Base-by-base conservation (phyloP, 2,329 filamentous ascomycete genomes). In the Amauroascus verrucosus region DNA sequence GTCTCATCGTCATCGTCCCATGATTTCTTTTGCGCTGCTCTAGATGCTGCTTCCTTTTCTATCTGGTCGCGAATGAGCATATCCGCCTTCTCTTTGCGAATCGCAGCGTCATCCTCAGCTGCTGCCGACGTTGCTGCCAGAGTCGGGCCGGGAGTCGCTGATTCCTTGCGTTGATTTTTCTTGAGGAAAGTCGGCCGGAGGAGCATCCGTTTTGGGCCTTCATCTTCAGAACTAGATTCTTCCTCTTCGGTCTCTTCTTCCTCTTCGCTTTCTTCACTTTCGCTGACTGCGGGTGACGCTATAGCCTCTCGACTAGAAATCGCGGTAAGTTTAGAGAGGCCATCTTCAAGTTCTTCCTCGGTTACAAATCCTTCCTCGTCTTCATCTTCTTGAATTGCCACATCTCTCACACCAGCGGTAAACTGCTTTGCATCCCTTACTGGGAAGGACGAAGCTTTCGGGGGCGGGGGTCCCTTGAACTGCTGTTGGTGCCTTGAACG, bases 21-120 rank as follows among this genome's bases (percentile, higher is more conserved):
- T 63, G 88, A 83, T 65, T 87, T 88, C 69, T 88, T 89, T 11
- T 83, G 84, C 0, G 82, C 81, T 0, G 83, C 83, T 52, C 83
- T 81, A 20, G 86, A 87, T 3, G 84, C 84, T 0, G 86, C 79
- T 62, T 91, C 85, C 60, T 86, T 87, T 62, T 86, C 83, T 41
- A 97, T 82, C 65, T 97, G 89, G 61, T 90, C 88, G 65, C 95
- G 88, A 13, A 98, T 82, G 8, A 97, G 74, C 54, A 80, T 83
- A 66, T 95, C 85, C 11, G 85, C 81, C 55, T 84, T 81, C 37
- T 85, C 83, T 65, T 84, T 83, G 57, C 61, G 64, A 3, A 63
- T 64, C 9, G 58, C 59, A 49, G 70, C 68, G 5, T 62, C 56
- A 57, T 79, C 72, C 48, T 75, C 73, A 56, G 77, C 77, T 1